Percentiles rank a stretch among this genome's conserved stretches.
These are phyloP conservation scores for Apiospora saccharicola DNA, from an alignment of 2,329 filamentous ascomycete species.

Conservation along the genomic window DNA sequence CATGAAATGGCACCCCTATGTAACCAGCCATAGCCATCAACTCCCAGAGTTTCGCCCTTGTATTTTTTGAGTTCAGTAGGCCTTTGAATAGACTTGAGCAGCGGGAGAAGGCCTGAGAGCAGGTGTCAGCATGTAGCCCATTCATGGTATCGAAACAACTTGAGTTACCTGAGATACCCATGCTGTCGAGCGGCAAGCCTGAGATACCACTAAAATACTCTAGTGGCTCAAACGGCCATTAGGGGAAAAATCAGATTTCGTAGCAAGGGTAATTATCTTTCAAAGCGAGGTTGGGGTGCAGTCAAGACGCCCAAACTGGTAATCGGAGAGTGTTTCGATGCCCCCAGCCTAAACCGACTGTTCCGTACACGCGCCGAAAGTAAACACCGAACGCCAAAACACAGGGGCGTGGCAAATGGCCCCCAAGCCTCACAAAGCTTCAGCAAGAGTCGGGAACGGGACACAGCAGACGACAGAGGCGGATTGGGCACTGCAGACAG, in stretches of 20 bases:
- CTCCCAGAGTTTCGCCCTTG: slow-evolving; percentile 85
- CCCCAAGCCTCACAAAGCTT: neutral
- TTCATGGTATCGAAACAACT: neutral
- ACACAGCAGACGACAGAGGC: neutral
- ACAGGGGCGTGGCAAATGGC: neutral
- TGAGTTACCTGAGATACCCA: slow-evolving; percentile 31
- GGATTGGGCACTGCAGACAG: neutral
- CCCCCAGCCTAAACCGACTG: neutral
- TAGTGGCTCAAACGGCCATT: neutral
- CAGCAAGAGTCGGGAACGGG: neutral
- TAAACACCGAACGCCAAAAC: slow-evolving; percentile 16
- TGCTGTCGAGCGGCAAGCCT: slow-evolving; percentile 25
- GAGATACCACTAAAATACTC: slow-evolving; percentile 1
- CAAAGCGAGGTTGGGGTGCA: slow-evolving; percentile 14
- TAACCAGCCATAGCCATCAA: slow-evolving; percentile 98
- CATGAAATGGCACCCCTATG: slow-evolving; percentile 92
- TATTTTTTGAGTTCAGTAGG: slow-evolving; percentile 87
- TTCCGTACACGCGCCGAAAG: slow-evolving; percentile 15
- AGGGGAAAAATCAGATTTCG: neutral
- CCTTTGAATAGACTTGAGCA: slow-evolving; percentile 96
- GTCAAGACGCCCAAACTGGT: neutral
- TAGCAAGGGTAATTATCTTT: neutral
- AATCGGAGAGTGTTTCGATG: neutral
- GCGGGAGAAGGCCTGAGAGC: slow-evolving; percentile 76
- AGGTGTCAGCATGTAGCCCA: slow-evolving; percentile 32